These are phyloP conservation scores for Mortierella antarctica DNA, from an alignment of 192 early-diverging fungal genomes.

Conservation along the genomic window DNA sequence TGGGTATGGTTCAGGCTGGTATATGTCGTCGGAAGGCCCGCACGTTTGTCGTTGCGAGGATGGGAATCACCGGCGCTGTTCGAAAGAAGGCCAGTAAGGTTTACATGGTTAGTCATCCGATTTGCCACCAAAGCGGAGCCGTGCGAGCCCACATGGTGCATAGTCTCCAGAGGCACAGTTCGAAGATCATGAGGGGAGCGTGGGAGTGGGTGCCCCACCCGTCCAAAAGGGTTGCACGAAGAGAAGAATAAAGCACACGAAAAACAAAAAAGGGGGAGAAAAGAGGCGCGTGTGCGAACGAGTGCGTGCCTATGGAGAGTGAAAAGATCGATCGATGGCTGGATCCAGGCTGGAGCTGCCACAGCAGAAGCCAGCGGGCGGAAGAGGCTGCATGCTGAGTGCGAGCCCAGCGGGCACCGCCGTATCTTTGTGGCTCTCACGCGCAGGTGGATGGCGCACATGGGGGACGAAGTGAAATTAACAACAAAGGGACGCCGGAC, in stretches of 20 bases:
- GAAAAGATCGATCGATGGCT: not conserved
- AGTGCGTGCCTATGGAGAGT: not conserved
- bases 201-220: conserved; percentile 10
- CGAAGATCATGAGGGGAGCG: not conserved
- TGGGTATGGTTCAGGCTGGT: not conserved
- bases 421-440: not conserved
- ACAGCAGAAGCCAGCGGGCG: not conserved
- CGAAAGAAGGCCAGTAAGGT: not conserved
- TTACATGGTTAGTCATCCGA: too few relatives aligned
- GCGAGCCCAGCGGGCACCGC: not conserved
- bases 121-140: too few relatives aligned
- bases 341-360: not conserved
- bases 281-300: not conserved
- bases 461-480: not conserved
- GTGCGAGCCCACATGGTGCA: too few relatives aligned
- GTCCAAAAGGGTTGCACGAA: not conserved
- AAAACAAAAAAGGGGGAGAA: conserved; percentile 5
- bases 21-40: not conserved
- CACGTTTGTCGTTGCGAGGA: not conserved
- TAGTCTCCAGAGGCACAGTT: too few relatives aligned
- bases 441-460: not conserved
- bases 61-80: not conserved
- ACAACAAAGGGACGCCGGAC: not conserved
- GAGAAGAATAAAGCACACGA: not conserved
- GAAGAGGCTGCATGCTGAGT: not conserved